A percentile compares a stretch with the other conserved stretches of the same genome.
phyloP scores from a whole-genome alignment of 306 rosid genomes.

The Purshia tridentata region DNA sequence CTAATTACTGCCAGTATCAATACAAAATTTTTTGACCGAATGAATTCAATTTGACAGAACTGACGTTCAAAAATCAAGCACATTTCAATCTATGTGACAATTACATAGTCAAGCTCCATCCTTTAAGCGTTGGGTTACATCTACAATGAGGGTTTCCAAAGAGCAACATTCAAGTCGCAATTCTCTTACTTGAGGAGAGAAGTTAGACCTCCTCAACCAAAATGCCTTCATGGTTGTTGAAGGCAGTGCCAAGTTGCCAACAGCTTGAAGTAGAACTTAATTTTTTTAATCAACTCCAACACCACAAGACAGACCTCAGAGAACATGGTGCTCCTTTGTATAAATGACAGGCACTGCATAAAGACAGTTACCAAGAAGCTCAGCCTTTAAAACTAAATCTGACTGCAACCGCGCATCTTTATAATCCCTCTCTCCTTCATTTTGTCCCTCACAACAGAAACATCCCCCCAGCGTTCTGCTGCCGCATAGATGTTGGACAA shows the following conservation, averaged over 20 bases:
- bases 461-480: conserved; percentile 64
- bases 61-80: background rate
- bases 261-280: background rate
- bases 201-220: background rate
- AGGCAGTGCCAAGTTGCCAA: background rate
- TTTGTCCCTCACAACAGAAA: conserved; percentile 56
- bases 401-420: conserved; percentile 66
- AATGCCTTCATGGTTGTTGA: background rate
- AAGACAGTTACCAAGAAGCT: background rate
- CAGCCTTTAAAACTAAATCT: conserved; percentile 14
- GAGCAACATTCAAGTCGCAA: background rate
- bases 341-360: background rate
- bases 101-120: background rate
- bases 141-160: background rate
- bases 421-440: conserved; percentile 58
- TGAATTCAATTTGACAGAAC: background rate
- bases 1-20: background rate
- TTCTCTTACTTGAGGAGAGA: background rate
- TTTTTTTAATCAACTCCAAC: background rate
- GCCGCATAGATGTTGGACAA: conserved; percentile 75
- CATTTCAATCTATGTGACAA: background rate
- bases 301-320: background rate
- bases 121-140: background rate
- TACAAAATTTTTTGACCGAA: background rate
- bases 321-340: background rate